Base-by-base conservation (phyloP, 1,284 basidiomycete genomes). In the Puccinia novopanici region DNA sequence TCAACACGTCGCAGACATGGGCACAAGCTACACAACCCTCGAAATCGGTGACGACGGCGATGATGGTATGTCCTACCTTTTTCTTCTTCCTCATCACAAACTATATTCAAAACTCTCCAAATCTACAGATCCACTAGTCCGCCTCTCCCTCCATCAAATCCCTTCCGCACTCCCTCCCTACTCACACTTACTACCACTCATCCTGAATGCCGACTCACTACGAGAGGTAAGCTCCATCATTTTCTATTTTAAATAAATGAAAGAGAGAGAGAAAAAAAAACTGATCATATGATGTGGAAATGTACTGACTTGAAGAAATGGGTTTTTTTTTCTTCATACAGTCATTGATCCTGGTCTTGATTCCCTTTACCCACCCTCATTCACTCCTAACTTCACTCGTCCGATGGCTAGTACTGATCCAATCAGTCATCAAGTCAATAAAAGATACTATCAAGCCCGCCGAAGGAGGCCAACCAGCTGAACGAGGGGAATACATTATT, bases 41-140 rank as follows among this genome's bases (percentile, higher is more conserved):
- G 91, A 94, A 84, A 89, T 94, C 54, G 88, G 90, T 80, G 93
- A 94, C 83, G 93, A 95, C 52, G 92, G 90, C 3, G 93, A 95
- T 84, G 93, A 94, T 89, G 94, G 94, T 92, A 80, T 82, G 90
- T 86, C 17, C 9, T 57, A 6, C 17, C 8, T 37, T 42, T 9
- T 68, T 40, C 27, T 37, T 82, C 74, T 19, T 54, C n/a, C n/a
- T n/a, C n/a, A n/a, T n/a, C n/a, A n/a, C n/a, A n/a, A n/a, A n/a
- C n/a, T n/a, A n/a, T n/a, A n/a, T n/a, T n/a, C n/a, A n/a, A n/a
- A n/a, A n/a, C n/a, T n/a, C n/a, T n/a, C n/a, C n/a, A n/a, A n/a
- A n/a, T n/a, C 9, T 70, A 45, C 22, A 65, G 73, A 80, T 81
- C 81, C 50, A 52, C 81, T 70, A 72, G 81, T 45, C 52, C 78